Base-by-base conservation (phyloP, 306 rosid species). In the Dalbergia cochinchinensis region DNA sequence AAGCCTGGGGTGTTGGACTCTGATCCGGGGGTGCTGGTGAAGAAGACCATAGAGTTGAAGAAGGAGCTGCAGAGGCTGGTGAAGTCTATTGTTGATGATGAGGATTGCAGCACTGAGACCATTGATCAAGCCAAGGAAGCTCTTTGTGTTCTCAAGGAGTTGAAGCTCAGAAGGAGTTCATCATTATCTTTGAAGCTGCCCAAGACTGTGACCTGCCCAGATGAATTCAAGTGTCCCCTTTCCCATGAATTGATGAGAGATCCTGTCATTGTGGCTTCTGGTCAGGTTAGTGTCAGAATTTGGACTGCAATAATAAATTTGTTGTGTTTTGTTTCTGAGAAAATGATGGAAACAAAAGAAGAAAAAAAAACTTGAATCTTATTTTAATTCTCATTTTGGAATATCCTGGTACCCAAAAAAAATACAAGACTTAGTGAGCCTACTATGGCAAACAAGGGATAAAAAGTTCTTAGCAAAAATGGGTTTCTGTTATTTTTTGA, bases 181-280 rank as follows among this genome's bases (percentile, higher is more conserved):
- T 86, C 94, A 34, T 73, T 82, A 12, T 88, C 96, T 72, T 48
- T 87, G 69, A 89, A 84, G 82, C 81, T 81, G 3, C 86, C 62
- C 12, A 87, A 86, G 12, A 74, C 78, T 73, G 80, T 86, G 35
- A 12, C 83, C 20, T 92, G 86, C 51, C 97, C 97, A 3, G 91
- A 88, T 14, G 96, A 90, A 74, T 94, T 92, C 66, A 88, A 87
- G 8, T 94, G 98, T 60, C 98, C 98, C 1, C 89, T 94, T 66
- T 94, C 97, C 64, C 88, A 88, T 47, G 96, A 94, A 59, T 83
- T 94, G 86, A 94, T 94, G 98, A 88, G 85, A 90, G 98, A 94
- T 89, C 98, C 98, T 76, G 97, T 94, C 66, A 84, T 92, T 84
- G 89, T 90, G 7, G 87, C 94, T 59, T 82, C 97, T 39, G 97